These are phyloP conservation scores for Acanthamoeba triangularis DNA, from an alignment of 208 protist genomes.

Conservation along the genomic window DNA sequence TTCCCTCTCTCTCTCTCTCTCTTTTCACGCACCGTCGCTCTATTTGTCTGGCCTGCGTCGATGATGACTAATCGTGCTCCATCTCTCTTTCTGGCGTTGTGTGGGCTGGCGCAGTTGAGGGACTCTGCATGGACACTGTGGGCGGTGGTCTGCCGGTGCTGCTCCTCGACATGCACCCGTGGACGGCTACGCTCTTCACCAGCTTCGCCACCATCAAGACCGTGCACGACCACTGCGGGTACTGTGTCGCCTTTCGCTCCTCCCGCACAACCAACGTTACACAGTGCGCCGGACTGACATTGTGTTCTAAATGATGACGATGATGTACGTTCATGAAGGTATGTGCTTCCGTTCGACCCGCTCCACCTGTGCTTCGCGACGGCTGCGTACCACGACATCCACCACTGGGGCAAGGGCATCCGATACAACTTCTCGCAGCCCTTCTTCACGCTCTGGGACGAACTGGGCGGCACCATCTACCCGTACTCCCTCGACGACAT, in stretches of 20 bases:
- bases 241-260: not conserved
- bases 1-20: not conserved
- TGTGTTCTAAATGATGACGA: no score
- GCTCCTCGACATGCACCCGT: conserved; percentile 41
- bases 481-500: conserved; percentile 44
- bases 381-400: conserved; percentile 64
- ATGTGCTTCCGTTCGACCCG: conserved; percentile 61
- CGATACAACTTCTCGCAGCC: conserved; percentile 77
- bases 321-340: not conserved
- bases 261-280: not conserved
- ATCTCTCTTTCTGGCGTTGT: no score
- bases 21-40: not conserved
- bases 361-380: conserved; percentile 43
- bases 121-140: conserved; percentile 4
- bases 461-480: conserved; percentile 53
- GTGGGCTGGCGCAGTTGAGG: not conserved
- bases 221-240: conserved; percentile 74
- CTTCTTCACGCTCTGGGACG: conserved; percentile 77
- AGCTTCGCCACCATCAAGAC: conserved; percentile 60
- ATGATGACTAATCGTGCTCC: no score
- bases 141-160: conserved; percentile 22
- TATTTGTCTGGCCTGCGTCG: no score
- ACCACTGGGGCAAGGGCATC: conserved; percentile 67
- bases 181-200: conserved; percentile 38
- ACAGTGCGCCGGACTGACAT: not conserved